Evolutionary conservation across 1,284 basidiomycete species (phyloP), one percentile per base, ranked within the genome.

Genomic region (Ceratobasidium sp.): DNA sequence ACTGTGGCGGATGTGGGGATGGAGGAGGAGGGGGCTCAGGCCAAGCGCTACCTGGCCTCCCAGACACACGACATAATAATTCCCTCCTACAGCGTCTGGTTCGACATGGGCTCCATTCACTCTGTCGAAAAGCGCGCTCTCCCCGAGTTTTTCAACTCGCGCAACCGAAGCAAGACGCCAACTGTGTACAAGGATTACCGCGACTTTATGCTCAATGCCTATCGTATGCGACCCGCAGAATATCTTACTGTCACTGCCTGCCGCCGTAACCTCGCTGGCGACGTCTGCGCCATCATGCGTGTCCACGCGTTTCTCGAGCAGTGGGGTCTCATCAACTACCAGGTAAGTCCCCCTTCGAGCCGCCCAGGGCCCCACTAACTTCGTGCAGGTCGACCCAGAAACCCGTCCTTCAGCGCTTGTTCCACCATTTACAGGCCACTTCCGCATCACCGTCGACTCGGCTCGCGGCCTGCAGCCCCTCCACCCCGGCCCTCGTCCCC

Each of bases 131-230:
- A 91, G 75, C 90, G 94, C 78, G 94, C 95, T 1, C 85, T 99
- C 30, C 98, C 97, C 49, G 97, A 99, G 82, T 99, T 98, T 87
- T 99, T 99, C 88, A 97, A 96, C 81, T 94, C 93, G 73, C 87
- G 95, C 75, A 97, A 98, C 81, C 84, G 97, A 77, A 93, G 91
- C 76, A 99, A 99, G 84, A 98, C 96, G 0, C 97, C 97, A 0
- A 88, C 93, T 35, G 95, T 98, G 77, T 99, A 99, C 87, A 99
- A 98, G 82, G 97, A 98, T 82, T 99, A 99, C 81, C 90, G 97
- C 75, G 97, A 99, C 85, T 99, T 99, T 79, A 99, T 99, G 95
- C 90, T 99, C 82, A 98, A 99, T 84, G 97, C 97, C 2, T 99
- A 98, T 83, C 87, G 97, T 52, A 86, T 99, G 61, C 89, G 98